These are phyloP conservation scores for Candida tallmaniae DNA, from an alignment of 805 yeast genomes.

Conservation along the genomic window DNA sequence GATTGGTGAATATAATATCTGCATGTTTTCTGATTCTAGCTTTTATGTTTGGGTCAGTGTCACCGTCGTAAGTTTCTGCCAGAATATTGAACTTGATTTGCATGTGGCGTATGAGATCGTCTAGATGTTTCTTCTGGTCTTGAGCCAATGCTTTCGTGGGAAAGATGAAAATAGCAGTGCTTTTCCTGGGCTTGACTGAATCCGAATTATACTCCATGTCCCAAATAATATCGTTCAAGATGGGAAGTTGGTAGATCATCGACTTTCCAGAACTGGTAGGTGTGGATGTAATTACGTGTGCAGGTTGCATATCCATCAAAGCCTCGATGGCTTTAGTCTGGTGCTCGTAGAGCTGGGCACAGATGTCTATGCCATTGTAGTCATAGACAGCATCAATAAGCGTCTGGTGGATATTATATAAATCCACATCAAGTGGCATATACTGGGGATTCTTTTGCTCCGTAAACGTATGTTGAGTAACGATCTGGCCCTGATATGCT, in stretches of 20 bases:
- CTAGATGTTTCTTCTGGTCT: constrained; percentile 84
- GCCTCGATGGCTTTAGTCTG: constrained; percentile 75
- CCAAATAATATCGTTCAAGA: constrained; percentile 45
- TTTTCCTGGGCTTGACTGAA: constrained; percentile 16
- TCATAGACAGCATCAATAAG: constrained; percentile 45
- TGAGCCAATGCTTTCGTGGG: constrained; percentile 98
- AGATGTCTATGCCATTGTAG: constrained; percentile 39
- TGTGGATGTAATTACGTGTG: constrained; percentile 84
- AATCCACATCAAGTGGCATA: constrained; percentile 31
- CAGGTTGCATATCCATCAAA: constrained; percentile 27
- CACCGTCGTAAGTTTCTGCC: constrained; percentile 91
- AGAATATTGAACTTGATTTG: constrained; percentile 33
- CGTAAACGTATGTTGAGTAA: constrained; percentile 42
- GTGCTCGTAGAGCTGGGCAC: constrained; percentile 62
- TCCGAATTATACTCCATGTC: constrained; percentile 27
- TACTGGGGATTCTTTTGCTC: constrained; percentile 44
- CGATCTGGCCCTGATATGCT: constrained; percentile 62
- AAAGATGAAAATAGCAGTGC: constrained; percentile 82
- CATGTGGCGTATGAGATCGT: constrained; percentile 49
- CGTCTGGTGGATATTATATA: constrained; percentile 41
- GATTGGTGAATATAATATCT: constrained; percentile 86
- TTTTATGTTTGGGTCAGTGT: constrained; percentile 63
- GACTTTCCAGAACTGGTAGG: constrained; percentile 97
- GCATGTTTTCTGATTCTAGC: constrained; percentile 54
- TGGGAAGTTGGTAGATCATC: constrained; percentile 84